Evolutionary conservation across 1,284 basidiomycete species (phyloP).

Genomic region (Phylloboletellus chloephorus): DNA sequence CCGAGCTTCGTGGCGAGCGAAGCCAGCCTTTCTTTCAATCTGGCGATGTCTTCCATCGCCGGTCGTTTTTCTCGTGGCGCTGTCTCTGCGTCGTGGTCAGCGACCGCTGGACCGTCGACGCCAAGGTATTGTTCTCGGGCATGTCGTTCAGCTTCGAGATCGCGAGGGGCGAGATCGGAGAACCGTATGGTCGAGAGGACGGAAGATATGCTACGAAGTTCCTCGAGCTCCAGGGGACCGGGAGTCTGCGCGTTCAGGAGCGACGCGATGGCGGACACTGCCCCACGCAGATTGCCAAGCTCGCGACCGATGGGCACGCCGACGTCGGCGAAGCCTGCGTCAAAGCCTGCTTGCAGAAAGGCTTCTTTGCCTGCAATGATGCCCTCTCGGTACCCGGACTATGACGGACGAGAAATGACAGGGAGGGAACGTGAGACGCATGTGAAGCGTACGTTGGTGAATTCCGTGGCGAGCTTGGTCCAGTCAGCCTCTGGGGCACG

Average conservation of each 20-base stretch:
- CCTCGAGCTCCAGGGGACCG: conserved; percentile 25
- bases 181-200: conserved; percentile 56
- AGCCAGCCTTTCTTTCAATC: conserved; percentile 39
- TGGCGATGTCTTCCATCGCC: conserved; percentile 40
- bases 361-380: conserved; percentile 81
- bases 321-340: conserved; percentile 65
- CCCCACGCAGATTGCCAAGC: conserved; percentile 67
- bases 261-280: conserved; percentile 53
- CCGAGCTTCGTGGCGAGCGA: conserved; percentile 32
- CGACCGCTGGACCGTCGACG: conserved; percentile 29
- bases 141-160: conserved; percentile 69
- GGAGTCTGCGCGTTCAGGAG: conserved; percentile 37
- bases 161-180: conserved; percentile 61
- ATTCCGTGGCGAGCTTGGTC: conserved; percentile 58
- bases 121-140: conserved; percentile 61
- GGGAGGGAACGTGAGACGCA: neutral
- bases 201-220: conserved; percentile 49
- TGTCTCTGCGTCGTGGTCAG: conserved; percentile 35
- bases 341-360: conserved; percentile 76
- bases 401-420: conserved; percentile 8
- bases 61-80: conserved; percentile 30
- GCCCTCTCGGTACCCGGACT: conserved; percentile 86
- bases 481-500: conserved; percentile 48
- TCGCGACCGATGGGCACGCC: conserved; percentile 72
- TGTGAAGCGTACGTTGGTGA: conserved; percentile 50